Base-by-base conservation (phyloP, 805 yeast genomes). In the Geotrichum ghanense region DNA sequence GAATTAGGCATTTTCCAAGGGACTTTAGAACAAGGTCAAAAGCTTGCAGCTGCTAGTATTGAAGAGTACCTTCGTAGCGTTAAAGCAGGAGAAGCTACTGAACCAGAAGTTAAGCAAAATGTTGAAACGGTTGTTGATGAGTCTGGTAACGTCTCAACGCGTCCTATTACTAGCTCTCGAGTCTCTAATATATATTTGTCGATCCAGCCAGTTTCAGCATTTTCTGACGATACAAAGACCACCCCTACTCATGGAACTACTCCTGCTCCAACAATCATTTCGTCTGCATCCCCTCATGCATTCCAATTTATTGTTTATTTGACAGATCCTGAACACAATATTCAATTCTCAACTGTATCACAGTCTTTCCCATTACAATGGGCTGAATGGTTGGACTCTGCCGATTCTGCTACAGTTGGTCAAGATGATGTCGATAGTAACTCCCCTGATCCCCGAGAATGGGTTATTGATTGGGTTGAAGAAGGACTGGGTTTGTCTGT, bases 301-400 rank as follows among this genome's bases (percentile, higher is more conserved):
- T 89, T 90, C 60, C 75, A 78, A 35, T 89, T 92, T 62, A 76
- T 86, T 6, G 70, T 88, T 27, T 74, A 85, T 19, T 70, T 92
- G 54, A 76, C 78, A 53, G 98, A 92, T 59, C 76, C 79, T 40
- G 79, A 83, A 34, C 90, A 92, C 65, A 75, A 78, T 52, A 77
- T 92, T 51, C 74, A 81, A 5, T 74, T 86, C 41, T 72, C 78
- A 23, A 80, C 86, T 44, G 79, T 81, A 54, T 84, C 97, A 0
- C 98, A 92, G 64, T 79, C 95, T 4, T 83, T 87, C 70, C 97
- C 98, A 9, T 61, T 76, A 42, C 80, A 77, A 59, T 92, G 98
- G 98, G 81, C 88, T 7, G 69, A 76, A n/a, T 92, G 98, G 98
- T 71, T 90, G n/a, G 80, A 76, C 50, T 75, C 57, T 25, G 53